Base-by-base conservation (phyloP, 352 stramenopile genomes). In the Phytopythium sindhum region DNA sequence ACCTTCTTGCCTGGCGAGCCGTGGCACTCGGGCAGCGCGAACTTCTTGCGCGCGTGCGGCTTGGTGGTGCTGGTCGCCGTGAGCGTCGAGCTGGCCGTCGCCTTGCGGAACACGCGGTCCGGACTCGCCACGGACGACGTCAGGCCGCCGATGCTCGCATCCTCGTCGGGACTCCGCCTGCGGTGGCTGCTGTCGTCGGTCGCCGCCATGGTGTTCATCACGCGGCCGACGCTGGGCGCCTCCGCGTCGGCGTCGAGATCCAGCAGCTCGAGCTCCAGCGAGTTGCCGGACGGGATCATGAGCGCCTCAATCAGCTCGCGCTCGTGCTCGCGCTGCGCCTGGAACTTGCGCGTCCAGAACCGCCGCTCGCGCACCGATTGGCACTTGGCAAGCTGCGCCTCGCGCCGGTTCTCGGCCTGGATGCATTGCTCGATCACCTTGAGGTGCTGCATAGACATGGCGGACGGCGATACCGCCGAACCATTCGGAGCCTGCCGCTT, bases 381-480 rank as follows among this genome's bases (percentile, higher is more conserved):
- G 63, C 84, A 92, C 41, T 76, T 75, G 12, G 78, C 72, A 48
- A 92, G 63, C 47, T 77, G 72, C 28, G 75, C 72, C 62, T 92
- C 84, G 14, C 80, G 81, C 56, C 80, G 79, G 67, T 88, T 92
- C 62, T 92, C 81, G 3, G 84, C 78, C 44, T 74, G 37, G 57
- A 92, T 89, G 63, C 82, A 92, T 44, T 90, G 80, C 54, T 92
- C 84, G 26, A 92, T 90, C 44, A 92, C 72, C 55, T 84, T 69
- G 11, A 91, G 53, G 55, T 88, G 81, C 47, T 88, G 81, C 17
- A 88, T 57, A 12, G 72, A 84, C 23, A 57, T 23, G 63, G 67
- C 52, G n/a, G 66, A 58, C 21, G 50, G 53, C 9, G 45, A 21
- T 10, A 35, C 29, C 42, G 19, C 42, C 42, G 42, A 50, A 1